A percentile compares a stretch with the other conserved stretches of the same genome.
Evolutionary conservation across 345 rosid species (phyloP).

Genomic region (Odontarrhena argentea): DNA sequence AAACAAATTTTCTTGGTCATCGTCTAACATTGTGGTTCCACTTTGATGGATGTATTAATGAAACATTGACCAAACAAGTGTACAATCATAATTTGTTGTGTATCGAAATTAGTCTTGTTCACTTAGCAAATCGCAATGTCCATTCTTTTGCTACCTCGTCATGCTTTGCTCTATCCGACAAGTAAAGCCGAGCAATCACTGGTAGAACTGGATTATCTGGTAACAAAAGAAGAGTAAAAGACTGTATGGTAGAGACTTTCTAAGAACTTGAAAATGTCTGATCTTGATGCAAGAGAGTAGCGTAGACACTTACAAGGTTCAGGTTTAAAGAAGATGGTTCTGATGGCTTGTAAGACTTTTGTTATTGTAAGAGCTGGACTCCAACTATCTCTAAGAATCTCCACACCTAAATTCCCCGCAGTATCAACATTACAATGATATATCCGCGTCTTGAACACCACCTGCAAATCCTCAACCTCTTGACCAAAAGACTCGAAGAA

Average conservation of each 20-base stretch:
- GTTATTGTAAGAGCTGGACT: slow-evolving; percentile 91
- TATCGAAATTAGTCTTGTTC: slow-evolving; percentile 18
- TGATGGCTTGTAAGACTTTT: slow-evolving; percentile 72
- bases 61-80: slow-evolving; percentile 23
- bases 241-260: neutral
- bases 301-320: slow-evolving; percentile 58
- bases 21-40: slow-evolving; percentile 40
- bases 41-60: slow-evolving; percentile 29
- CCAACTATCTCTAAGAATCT: slow-evolving; percentile 81
- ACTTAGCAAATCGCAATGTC: slow-evolving; percentile 89
- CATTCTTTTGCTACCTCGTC: slow-evolving; percentile 81
- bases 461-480: slow-evolving; percentile 49
- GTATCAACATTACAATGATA: slow-evolving; percentile 91
- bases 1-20: slow-evolving; percentile 14
- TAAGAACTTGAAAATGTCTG: neutral
- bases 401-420: slow-evolving; percentile 66
- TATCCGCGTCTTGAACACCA: slow-evolving; percentile 80
- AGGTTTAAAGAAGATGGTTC: slow-evolving; percentile 77
- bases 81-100: slow-evolving; percentile 13
- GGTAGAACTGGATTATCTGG: slow-evolving; percentile 70
- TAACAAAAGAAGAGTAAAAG: slow-evolving; percentile 4
- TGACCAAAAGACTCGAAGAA: slow-evolving; percentile 24
- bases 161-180: slow-evolving; percentile 73
- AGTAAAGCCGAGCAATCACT: slow-evolving; percentile 68
- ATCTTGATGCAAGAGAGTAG: slow-evolving; percentile 6